Evolutionary conservation across 352 stramenopile genomes (phyloP).

Genomic region (Phytophthora tentaculata): DNA sequence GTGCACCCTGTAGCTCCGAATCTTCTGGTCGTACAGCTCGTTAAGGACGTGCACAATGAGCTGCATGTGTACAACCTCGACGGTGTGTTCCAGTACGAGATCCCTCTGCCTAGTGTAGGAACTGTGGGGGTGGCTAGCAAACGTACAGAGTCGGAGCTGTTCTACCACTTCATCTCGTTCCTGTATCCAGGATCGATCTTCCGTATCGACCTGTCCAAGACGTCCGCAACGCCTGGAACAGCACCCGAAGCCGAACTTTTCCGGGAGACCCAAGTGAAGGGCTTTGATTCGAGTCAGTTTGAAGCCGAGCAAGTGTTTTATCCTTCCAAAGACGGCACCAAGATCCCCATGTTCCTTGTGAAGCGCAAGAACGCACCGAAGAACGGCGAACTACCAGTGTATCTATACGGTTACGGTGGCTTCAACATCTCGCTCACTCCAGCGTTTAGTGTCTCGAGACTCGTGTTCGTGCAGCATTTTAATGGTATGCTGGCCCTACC

Average conservation of each 20-base stretch:
- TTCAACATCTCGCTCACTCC: slow-evolving; percentile 96
- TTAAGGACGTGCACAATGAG: slow-evolving; percentile 85
- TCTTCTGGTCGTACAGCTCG: slow-evolving; percentile 75
- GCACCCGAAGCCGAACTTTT: slow-evolving; percentile 57
- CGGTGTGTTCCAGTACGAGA: slow-evolving; percentile 78
- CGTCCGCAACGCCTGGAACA: slow-evolving; percentile 10
- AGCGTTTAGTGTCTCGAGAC: slow-evolving; percentile 85
- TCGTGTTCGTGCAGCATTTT: slow-evolving; percentile 92
- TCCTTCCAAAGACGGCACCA: slow-evolving; percentile 93
- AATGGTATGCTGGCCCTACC: slow-evolving; percentile 92
- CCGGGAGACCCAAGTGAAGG: slow-evolving; percentile 83
- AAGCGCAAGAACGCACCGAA: slow-evolving; percentile 76
- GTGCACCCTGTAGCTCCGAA: slow-evolving; percentile 72
- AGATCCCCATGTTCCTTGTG: slow-evolving; percentile 96
- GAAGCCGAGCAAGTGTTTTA: slow-evolving; percentile 90
- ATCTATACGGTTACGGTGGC: slow-evolving; percentile 95
- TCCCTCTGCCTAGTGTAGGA: slow-evolving; percentile 68
- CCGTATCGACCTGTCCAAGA: slow-evolving; percentile 64
- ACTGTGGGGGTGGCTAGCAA: slow-evolving; percentile 76
- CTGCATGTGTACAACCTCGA: slow-evolving; percentile 83
- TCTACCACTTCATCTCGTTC: slow-evolving; percentile 91
- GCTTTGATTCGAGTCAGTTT: slow-evolving; percentile 81
- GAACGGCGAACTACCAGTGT: slow-evolving; percentile 89
- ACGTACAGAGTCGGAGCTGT: slow-evolving; percentile 81
- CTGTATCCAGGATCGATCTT: slow-evolving; percentile 84